These are phyloP conservation scores for Rhodotorula diobovata DNA, from an alignment of 768 basidiomycete genomes.

Conservation along the genomic window DNA sequence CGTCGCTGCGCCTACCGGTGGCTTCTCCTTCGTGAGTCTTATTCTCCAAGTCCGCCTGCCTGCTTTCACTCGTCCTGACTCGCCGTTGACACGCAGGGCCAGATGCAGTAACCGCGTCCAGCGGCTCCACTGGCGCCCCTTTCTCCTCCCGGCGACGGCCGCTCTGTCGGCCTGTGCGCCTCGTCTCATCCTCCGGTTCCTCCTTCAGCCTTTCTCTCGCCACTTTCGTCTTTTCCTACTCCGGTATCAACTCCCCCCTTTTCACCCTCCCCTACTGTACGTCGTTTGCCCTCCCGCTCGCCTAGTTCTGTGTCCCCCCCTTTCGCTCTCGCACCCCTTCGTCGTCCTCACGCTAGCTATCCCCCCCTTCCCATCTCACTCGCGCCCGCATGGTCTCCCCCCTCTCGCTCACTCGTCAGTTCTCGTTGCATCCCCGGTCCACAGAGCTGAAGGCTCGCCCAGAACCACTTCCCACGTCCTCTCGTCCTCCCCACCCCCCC, in stretches of 20 bases:
- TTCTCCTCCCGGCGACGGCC: background rate
- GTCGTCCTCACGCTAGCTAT: background rate
- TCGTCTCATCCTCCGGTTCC: background rate
- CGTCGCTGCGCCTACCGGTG: constrained; percentile 83
- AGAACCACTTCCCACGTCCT: background rate
- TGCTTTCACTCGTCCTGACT: background rate
- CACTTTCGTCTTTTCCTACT: background rate
- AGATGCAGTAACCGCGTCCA: constrained; percentile 4
- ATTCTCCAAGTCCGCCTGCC: too few relatives aligned
- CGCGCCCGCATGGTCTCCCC: too few relatives aligned
- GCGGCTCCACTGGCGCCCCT: background rate
- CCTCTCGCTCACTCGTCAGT: background rate
- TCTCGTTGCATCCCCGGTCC: background rate
- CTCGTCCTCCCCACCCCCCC: background rate
- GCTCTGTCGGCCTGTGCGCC: background rate
- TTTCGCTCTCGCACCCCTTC: background rate
- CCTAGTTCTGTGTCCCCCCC: background rate
- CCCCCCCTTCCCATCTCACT: too few relatives aligned
- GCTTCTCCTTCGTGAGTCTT: constrained; percentile 74
- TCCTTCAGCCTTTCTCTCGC: background rate
- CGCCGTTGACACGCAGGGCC: background rate
- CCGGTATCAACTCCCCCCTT: too few relatives aligned
- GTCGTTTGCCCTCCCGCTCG: too few relatives aligned
- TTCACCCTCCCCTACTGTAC: background rate
- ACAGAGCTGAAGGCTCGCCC: background rate